Evolutionary conservation across 2,329 filamentous ascomycete genomes (phyloP).

Genomic region (Aspergillus quadrilineatus): DNA sequence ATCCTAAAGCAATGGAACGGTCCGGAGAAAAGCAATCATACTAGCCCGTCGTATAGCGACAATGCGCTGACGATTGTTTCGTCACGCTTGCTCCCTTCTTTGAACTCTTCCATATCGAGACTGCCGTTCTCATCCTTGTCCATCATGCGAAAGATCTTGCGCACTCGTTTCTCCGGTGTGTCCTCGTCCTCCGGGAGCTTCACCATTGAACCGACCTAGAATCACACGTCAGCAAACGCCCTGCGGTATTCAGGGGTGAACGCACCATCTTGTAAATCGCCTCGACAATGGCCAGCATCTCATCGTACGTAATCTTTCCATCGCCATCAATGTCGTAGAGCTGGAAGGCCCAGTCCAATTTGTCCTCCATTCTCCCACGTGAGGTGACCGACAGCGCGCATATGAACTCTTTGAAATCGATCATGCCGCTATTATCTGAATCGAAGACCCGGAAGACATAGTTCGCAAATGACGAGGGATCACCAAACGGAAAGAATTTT

Average conservation of each 20-base stretch:
- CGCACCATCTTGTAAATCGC: constrained; percentile 99
- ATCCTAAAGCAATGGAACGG: constrained; percentile 5
- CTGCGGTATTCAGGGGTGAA: neutral
- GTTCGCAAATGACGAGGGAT: constrained; percentile 95
- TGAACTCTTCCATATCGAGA: constrained; percentile 96
- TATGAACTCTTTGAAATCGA: constrained; percentile 99
- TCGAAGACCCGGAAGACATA: constrained; percentile 99
- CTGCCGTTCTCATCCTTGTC: constrained; percentile 99
- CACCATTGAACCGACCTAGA: constrained; percentile 95
- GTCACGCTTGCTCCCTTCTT: constrained; percentile 97
- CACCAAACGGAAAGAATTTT: constrained; percentile 98
- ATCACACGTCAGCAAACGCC: constrained; percentile 11
- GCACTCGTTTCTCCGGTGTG: constrained; percentile 95
- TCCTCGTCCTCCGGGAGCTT: constrained; percentile 98
- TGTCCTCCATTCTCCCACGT: constrained; percentile 98
- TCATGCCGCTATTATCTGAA: constrained; percentile 92
- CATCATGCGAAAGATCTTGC: constrained; percentile 99
- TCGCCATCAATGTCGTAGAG: constrained; percentile 99
- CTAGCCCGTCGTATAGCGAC: constrained; percentile 92
- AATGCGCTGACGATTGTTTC: constrained; percentile 98
- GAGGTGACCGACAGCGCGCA: constrained; percentile 96
- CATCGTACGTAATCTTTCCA: constrained; percentile 97
- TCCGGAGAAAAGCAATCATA: constrained; percentile 51
- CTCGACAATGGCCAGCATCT: constrained; percentile 98
- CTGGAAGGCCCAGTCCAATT: constrained; percentile 98